These are phyloP conservation scores for Pseudozyma sp. DNA, from an alignment of 1,284 basidiomycete species.

Conservation along the genomic window DNA sequence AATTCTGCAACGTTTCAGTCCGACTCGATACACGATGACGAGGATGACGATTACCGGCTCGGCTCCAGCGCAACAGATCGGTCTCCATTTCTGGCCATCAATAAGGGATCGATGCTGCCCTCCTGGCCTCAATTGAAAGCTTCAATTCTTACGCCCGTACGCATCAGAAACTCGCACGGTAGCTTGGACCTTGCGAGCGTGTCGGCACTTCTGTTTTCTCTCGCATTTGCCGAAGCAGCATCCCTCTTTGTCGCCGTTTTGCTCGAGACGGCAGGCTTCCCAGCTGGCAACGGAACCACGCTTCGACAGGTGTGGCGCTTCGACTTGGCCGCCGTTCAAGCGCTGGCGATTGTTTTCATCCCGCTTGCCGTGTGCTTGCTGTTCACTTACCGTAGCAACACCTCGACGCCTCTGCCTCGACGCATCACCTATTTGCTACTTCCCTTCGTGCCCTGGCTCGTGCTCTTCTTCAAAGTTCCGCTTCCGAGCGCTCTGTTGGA, in stretches of 20 bases:
- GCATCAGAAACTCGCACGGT: constrained; percentile 29
- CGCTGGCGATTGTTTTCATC: constrained; percentile 31
- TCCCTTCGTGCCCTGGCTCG: constrained; percentile 58
- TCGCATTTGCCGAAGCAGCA: constrained; percentile 61
- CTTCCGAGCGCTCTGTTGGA: constrained; percentile 51
- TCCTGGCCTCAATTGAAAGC: constrained; percentile 28
- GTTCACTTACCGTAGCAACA: constrained; percentile 54
- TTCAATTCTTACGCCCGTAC: constrained; percentile 21
- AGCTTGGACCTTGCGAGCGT: constrained; percentile 33
- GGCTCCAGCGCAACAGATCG: constrained; percentile 19
- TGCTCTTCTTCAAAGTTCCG: constrained; percentile 63
- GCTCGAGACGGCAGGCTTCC: constrained; percentile 52
- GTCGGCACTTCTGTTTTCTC: constrained; percentile 54
- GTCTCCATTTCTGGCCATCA: constrained; percentile 34
- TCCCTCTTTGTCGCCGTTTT: constrained; percentile 60
- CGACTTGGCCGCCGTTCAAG: constrained; percentile 41
- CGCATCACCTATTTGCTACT: constrained; percentile 40
- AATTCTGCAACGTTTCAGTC: constrained; percentile 1
- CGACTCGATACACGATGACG: constrained; percentile 37
- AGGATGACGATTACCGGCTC: constrained; percentile 10
- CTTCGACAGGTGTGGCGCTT: constrained; percentile 34
- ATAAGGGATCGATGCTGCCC: constrained; percentile 18
- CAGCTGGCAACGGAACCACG: constrained; percentile 35
- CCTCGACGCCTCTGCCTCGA: constrained; percentile 23
- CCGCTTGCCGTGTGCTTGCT: constrained; percentile 57